Percentiles rank a stretch among this genome's conserved stretches.
These are phyloP conservation scores for Fusarium sp. DNA, from an alignment of 2,329 filamentous ascomycete species.

Conservation along the genomic window DNA sequence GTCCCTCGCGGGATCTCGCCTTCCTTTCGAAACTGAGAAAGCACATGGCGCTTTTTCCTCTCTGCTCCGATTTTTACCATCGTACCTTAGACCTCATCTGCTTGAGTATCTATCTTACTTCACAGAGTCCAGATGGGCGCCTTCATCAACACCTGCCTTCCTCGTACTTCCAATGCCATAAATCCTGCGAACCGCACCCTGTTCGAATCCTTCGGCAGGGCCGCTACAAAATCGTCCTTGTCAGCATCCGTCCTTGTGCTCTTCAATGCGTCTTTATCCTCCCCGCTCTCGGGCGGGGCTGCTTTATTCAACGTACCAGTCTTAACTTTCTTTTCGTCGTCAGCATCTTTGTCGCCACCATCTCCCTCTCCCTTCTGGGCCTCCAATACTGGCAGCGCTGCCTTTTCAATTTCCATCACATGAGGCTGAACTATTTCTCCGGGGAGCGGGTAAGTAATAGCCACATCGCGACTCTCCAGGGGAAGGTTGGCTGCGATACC, in stretches of 20 bases:
- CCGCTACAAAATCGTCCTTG: constrained; percentile 53
- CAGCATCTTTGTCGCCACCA: constrained; percentile 57
- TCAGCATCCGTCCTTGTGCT: constrained; percentile 54
- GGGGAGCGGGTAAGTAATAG: constrained; percentile 86
- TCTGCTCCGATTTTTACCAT: neutral
- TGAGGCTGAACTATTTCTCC: constrained; percentile 76
- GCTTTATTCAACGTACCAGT: constrained; percentile 58
- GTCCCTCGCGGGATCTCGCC: neutral
- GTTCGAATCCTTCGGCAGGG: constrained; percentile 59
- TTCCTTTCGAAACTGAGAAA: neutral
- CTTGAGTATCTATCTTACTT: constrained; percentile 4
- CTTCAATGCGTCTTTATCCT: constrained; percentile 49
- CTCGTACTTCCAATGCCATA: constrained; percentile 78
- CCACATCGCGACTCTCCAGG: constrained; percentile 90
- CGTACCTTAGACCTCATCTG: neutral
- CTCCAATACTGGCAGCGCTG: constrained; percentile 72
- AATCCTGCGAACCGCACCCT: constrained; percentile 83
- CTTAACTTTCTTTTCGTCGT: constrained; percentile 62
- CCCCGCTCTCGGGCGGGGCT: constrained; percentile 30
- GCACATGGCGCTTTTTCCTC: constrained; percentile 14
- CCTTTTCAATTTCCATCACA: constrained; percentile 90
- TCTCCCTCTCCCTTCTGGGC: constrained; percentile 57
- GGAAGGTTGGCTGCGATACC: constrained; percentile 88
- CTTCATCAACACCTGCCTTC: constrained; percentile 80
- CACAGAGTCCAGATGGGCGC: constrained; percentile 76